phyloP scores from a whole-genome alignment of 352 stramenopile species.

The Blastocystis sp. region DNA sequence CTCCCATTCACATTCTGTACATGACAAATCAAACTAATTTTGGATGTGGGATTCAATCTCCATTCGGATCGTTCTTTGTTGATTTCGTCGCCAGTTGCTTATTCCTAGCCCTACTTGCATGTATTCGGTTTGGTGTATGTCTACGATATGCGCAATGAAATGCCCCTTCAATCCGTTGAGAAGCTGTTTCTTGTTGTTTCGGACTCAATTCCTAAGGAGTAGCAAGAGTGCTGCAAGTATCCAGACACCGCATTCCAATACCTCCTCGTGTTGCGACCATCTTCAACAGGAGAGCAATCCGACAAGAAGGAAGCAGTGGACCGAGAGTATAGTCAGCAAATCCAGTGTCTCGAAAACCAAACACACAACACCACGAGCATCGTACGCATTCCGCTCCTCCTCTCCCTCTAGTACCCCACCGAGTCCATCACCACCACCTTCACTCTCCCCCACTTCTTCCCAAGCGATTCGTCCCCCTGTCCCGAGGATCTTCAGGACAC shows the following conservation, averaged over 20 bases:
- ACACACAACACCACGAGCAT: conserved; percentile 2
- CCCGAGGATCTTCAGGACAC: conserved; percentile 2
- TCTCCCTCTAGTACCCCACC: not conserved
- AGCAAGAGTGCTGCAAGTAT: conserved; percentile 55
- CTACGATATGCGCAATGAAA: conserved; percentile 25
- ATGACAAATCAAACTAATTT: conserved; percentile 42
- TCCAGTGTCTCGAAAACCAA: conserved; percentile 22
- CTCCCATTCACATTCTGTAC: conserved; percentile 17
- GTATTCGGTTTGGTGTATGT: conserved; percentile 25
- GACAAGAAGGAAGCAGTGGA: not conserved
- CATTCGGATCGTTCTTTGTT: conserved; percentile 37
- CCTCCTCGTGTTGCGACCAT: not conserved
- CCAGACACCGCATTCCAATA: conserved; percentile 9
- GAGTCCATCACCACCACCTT: not conserved
- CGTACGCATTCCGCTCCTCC: not conserved
- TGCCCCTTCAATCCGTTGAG: not conserved
- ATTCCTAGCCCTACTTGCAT: conserved; percentile 25
- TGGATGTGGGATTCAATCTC: conserved; percentile 1
- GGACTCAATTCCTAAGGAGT: not conserved
- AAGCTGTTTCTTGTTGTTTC: conserved; percentile 41
- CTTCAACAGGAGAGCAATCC: not conserved
- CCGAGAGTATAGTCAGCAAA: conserved; percentile 21
- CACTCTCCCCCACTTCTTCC: not conserved
- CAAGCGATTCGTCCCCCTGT: too few relatives aligned
- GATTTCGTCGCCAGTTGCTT: not conserved